These are phyloP conservation scores for Trichoderma sp. DNA, from an alignment of 2,329 filamentous ascomycete species.

Conservation along the genomic window DNA sequence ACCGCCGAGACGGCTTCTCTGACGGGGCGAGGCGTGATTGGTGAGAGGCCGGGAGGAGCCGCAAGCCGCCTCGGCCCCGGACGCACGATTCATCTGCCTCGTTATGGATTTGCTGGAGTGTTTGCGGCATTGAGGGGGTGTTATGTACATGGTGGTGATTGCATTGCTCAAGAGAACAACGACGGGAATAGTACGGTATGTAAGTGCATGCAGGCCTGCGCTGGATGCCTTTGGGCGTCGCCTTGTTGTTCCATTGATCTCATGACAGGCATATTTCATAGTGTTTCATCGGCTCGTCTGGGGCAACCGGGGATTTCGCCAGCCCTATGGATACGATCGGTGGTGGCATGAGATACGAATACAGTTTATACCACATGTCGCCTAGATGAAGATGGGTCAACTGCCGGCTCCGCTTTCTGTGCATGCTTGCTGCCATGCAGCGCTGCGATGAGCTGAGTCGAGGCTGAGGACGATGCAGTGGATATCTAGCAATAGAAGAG, in stretches of 20 bases:
- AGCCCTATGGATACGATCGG: neutral
- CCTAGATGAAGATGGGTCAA: neutral
- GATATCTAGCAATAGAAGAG: neutral
- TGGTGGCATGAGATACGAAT: neutral
- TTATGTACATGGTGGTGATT: neutral
- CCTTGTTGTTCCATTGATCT: no score
- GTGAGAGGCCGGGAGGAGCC: neutral
- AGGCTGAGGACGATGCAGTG: no score
- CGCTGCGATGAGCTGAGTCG: neutral
- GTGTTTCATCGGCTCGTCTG: neutral
- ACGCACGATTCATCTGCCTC: neutral
- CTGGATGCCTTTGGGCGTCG: neutral
- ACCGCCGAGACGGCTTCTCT: neutral
- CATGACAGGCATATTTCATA: neutral
- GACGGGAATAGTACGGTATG: neutral
- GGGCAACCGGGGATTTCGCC: neutral
- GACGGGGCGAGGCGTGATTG: conserved; percentile 26
- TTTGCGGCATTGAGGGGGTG: neutral
- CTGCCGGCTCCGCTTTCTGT: conserved; percentile 10
- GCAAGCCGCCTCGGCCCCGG: neutral
- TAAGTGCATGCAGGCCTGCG: neutral
- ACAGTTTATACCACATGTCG: neutral
- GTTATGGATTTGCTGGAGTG: neutral
- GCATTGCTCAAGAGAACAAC: neutral
- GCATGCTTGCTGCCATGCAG: neutral